A percentile compares a stretch with the other conserved stretches of the same genome.
phyloP scores from a whole-genome alignment of 2,329 filamentous ascomycete genomes.

The Alternaria burnsii region DNA sequence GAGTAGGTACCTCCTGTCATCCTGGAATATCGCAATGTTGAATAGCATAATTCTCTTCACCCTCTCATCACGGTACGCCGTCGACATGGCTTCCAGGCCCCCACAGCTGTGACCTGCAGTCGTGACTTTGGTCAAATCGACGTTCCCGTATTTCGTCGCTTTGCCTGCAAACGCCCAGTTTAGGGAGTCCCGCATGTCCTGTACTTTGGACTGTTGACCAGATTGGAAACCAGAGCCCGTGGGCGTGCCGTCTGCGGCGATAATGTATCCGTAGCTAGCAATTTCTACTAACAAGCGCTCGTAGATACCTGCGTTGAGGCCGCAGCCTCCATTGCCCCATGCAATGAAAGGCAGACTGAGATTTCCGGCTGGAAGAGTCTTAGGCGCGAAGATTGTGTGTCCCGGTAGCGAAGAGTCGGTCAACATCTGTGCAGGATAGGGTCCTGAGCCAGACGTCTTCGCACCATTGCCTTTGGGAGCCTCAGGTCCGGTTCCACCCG shows the following conservation, averaged over 20 bases:
- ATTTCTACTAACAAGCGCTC: slow-evolving; percentile 30
- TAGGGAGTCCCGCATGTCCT: slow-evolving; percentile 30
- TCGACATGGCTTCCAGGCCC: slow-evolving; percentile 27
- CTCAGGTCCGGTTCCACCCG: background rate
- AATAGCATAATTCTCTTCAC: slow-evolving; percentile 31
- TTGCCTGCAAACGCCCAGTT: slow-evolving; percentile 31
- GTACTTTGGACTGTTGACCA: slow-evolving; percentile 26
- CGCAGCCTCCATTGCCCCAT: slow-evolving; percentile 31
- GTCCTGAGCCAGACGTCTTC: slow-evolving; percentile 19
- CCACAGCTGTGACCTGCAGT: slow-evolving; percentile 32
- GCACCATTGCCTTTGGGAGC: no score
- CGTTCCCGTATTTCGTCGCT: slow-evolving; percentile 30
- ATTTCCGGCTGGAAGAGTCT: slow-evolving; percentile 22
- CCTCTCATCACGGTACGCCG: slow-evolving; percentile 29
- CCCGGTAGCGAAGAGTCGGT: slow-evolving; percentile 16
- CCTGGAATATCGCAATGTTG: slow-evolving; percentile 32
- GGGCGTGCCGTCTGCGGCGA: slow-evolving; percentile 30
- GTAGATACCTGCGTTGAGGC: slow-evolving; percentile 21
- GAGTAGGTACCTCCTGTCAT: slow-evolving; percentile 28
- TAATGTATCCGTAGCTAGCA: slow-evolving; percentile 30
- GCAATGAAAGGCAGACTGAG: slow-evolving; percentile 30
- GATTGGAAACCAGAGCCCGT: slow-evolving; percentile 1
- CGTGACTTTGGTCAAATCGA: slow-evolving; percentile 28
- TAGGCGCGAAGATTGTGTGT: no score
- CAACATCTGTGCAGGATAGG: slow-evolving; percentile 28